Base-by-base conservation (phyloP, 179 eudicot species). In the Actinidia polygama region DNA sequence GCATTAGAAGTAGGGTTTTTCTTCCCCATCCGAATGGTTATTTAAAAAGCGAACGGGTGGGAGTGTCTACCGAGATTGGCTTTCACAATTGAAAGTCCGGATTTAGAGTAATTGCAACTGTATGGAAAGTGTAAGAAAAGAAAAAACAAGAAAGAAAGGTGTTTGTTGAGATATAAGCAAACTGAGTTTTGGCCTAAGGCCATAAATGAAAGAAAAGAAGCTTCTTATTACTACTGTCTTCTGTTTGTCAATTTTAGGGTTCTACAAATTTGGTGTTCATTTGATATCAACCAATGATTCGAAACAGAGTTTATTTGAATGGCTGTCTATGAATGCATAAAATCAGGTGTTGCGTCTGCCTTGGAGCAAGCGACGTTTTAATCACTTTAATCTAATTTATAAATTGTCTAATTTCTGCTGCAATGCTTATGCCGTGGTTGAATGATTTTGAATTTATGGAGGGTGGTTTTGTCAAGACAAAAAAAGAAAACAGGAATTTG, bases 181-280 rank as follows among this genome's bases (percentile, higher is more conserved):
- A 55, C 14, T 2, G 40, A n/a, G 77, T 18, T 77, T 81, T 76
- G 87, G 91, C 92, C 91, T 49, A 90, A 88, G 92, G 92, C 87
- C 73, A 44, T 84, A 78, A 47, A 79, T 54, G 82, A 57, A 69
- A 19, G 55, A 44, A 7, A 57, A 55, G n/a, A n/a, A 0, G 54
- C 63, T 63, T 51, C 36, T 55, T 75, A 15, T 44, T 59, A 40
- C 57, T 15, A 19, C 36, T 23, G 10, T 79, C 53, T 18, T 12
- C 9, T 24, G 36, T 50, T 30, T 79, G 58, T 23, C 5, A 5
- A 26, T 16, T 24, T 11, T 50, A 4, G 44, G 44, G 4, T 40
- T 40, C 44, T 40, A 5, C 55, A 53, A 53, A 53, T 53, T 53
- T 53, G 55, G 12, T 53, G 55, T 53, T 53, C 12, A 53, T 53